Base-by-base conservation (phyloP, 2,329 filamentous ascomycete genomes). In the Chaetomium olivaceum region DNA sequence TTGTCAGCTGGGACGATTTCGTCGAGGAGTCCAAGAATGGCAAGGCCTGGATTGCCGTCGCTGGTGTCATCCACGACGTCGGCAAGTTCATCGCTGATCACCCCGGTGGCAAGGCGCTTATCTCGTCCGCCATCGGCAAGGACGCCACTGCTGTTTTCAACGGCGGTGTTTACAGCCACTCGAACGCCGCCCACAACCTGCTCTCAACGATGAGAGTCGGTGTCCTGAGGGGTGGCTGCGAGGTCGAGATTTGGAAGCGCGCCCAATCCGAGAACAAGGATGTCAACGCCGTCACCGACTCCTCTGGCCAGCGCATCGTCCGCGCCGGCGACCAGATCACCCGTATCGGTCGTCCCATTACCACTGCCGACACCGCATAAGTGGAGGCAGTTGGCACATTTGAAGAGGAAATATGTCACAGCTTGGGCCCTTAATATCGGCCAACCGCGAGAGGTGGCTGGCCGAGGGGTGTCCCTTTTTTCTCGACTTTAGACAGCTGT, bases 241-340 rank as follows among this genome's bases (percentile, higher is more conserved):
- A 95, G 78, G 92, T 96, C 31, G 92, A 96, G 83, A 93, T 95
- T 79, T 96, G 92, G 92, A 95, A 95, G 86, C 89, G 91, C 51
- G 87, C 90, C 64, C 90, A 93, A 78, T 86, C 88, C 73, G 91
- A 93, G 80, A 92, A 91, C 83, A 93, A 94, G 83, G 91, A 93
- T 73, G 85, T 91, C 65, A 87, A 89, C 65, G 89, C 90, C 71
- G 86, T 92, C 77, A 93, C 91, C 77, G 93, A 97, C 76, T 90
- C 88, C 19, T 83, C 87, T 62, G 93, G 93, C 59, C 86, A 92
- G 77, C 89, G 91, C 70, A 93, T 97, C 72, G 87, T 96, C 74
- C 90, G 93, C 70, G 93, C 93, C 70, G 93, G 93, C 62, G 83
- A 87, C 73, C 93, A 97, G 81, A 86, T 91, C 66, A 97, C 93